phyloP scores from a whole-genome alignment of 768 basidiomycete species.

The Hortiboletus campestris region DNA sequence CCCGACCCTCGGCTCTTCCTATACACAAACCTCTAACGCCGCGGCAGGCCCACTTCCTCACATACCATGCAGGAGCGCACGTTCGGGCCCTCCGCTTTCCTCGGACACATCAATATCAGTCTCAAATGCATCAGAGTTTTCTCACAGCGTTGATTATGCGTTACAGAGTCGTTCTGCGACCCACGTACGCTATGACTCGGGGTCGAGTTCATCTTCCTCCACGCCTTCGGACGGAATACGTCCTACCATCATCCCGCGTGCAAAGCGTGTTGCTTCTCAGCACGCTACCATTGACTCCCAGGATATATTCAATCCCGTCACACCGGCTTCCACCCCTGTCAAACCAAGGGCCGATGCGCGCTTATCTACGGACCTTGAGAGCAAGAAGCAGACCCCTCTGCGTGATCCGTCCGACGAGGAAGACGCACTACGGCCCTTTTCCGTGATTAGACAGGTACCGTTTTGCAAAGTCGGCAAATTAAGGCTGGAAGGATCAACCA shows the following conservation, averaged over 20 bases:
- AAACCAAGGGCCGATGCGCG: conserved; percentile 9
- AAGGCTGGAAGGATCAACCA: conserved; percentile 23
- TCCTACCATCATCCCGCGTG: conserved; percentile 37
- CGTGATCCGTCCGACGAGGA: conserved; percentile 35
- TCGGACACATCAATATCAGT: conserved; percentile 19
- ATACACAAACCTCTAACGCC: conserved; percentile 44
- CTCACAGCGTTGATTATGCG: conserved; percentile 8
- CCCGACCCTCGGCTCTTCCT: conserved; percentile 23
- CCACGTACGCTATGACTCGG: conserved; percentile 23
- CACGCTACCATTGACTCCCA: conserved; percentile 21
- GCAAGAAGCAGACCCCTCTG: conserved; percentile 9
- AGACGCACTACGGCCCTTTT: conserved; percentile 18
- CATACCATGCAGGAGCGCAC: conserved; percentile 51
- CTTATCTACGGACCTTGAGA: conserved; percentile 15
- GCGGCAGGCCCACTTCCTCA: conserved; percentile 62
- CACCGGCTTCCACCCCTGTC: conserved; percentile 40
- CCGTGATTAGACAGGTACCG: conserved; percentile 23
- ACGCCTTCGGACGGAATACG: conserved; percentile 35
- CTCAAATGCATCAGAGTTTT: not conserved
- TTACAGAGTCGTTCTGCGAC: conserved; percentile 1
- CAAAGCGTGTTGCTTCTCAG: conserved; percentile 36
- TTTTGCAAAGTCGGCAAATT: conserved; percentile 20
- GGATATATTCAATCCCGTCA: conserved; percentile 38
- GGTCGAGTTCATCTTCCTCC: conserved; percentile 38
- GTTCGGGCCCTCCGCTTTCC: conserved; percentile 4